A percentile compares a stretch with the other conserved stretches of the same genome.
Conservation (phyloP, 1,284 basidiomycete species). For the Retiboletus flavoniger region DNA sequence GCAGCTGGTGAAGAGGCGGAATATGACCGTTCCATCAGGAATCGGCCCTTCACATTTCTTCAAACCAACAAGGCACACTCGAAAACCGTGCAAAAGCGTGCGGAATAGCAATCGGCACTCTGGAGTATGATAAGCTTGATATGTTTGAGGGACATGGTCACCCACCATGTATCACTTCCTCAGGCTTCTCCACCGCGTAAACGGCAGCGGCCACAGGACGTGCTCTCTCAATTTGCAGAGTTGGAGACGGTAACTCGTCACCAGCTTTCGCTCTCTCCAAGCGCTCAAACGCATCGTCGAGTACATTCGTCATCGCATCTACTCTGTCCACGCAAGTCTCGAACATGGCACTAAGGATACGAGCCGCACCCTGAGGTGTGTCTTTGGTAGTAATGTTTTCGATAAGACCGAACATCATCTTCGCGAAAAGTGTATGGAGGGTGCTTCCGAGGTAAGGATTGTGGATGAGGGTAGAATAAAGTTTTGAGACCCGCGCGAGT, state of each 20-base stretch:
- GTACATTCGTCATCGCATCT: constrained; percentile 73
- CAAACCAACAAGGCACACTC: constrained; percentile 77
- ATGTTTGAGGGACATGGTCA: not conserved
- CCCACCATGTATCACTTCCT: constrained; percentile 71
- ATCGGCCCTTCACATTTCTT: constrained; percentile 77
- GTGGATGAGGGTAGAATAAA: constrained; percentile 89
- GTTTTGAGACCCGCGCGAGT: constrained; percentile 77
- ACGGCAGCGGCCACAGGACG: constrained; percentile 75
- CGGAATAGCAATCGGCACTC: constrained; percentile 88
- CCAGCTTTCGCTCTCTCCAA: constrained; percentile 52
- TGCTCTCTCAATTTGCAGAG: constrained; percentile 70
- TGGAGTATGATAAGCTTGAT: constrained; percentile 31
- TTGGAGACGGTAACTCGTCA: constrained; percentile 44
- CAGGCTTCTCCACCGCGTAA: constrained; percentile 75
- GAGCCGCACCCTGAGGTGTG: constrained; percentile 62
- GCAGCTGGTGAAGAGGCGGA: constrained; percentile 84
- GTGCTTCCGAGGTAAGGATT: constrained; percentile 81
- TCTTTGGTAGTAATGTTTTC: constrained; percentile 83
- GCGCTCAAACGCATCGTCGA: constrained; percentile 54
- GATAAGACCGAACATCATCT: constrained; percentile 88
- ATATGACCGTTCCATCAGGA: constrained; percentile 86
- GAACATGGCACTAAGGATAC: constrained; percentile 73
- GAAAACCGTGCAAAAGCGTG: constrained; percentile 88
- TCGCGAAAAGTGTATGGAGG: constrained; percentile 90
- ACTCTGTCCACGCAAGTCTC: constrained; percentile 88